These are phyloP conservation scores for Mycosarcoma mackinlayi DNA, from an alignment of 1,284 basidiomycete genomes.

Conservation along the genomic window DNA sequence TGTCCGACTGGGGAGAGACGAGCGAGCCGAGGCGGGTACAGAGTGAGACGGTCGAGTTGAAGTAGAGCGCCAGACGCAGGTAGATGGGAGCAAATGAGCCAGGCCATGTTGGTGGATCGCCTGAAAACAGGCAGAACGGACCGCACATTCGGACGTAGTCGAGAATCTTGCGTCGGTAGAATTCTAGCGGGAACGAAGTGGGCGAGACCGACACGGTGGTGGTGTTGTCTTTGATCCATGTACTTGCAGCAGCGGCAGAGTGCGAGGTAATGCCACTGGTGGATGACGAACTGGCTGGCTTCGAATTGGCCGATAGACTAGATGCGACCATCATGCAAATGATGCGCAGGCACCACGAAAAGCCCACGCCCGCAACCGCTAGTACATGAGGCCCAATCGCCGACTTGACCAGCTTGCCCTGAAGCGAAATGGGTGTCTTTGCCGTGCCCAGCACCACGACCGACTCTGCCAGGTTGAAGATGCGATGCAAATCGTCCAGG, in stretches of 20 bases:
- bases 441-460: constrained; percentile 39
- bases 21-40: constrained; percentile 25
- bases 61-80: constrained; percentile 32
- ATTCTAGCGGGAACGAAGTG: constrained; percentile 27
- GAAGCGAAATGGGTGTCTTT: constrained; percentile 39
- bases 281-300: too few species aligned
- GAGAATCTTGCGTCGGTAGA: constrained; percentile 41
- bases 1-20: constrained; percentile 12
- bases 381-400: constrained; percentile 44
- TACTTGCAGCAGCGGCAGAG: background rate
- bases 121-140: constrained; percentile 37
- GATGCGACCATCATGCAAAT: constrained; percentile 29
- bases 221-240: background rate
- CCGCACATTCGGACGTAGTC: constrained; percentile 51
- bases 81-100: constrained; percentile 33
- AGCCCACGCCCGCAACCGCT: constrained; percentile 30
- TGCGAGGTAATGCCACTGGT: background rate
- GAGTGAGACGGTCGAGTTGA: constrained; percentile 31
- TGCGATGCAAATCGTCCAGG: constrained; percentile 25
- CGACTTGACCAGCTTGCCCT: constrained; percentile 39
- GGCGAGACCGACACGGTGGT: background rate
- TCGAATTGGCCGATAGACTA: background rate
- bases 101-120: constrained; percentile 11
- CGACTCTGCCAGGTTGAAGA: constrained; percentile 36
- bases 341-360: constrained; percentile 34